Base-by-base conservation (phyloP, 2,329 filamentous ascomycete genomes). In the Teratosphaeria gauchensis region DNA sequence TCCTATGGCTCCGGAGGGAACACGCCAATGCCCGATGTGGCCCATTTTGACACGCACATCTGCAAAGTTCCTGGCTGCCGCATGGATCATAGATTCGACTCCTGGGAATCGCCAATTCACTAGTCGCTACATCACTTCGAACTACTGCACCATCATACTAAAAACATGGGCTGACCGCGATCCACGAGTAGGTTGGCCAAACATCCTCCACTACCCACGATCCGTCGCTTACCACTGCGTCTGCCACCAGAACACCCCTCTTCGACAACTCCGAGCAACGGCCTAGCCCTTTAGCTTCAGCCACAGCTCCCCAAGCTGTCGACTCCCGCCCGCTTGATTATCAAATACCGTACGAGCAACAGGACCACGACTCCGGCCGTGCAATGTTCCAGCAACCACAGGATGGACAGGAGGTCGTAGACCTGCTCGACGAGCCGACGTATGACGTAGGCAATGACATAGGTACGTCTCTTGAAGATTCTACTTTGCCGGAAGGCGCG, bases 391-490 rank as follows among this genome's bases (percentile, higher is more conserved):
- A 14, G 48, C 56, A 66, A 24, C 62, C 63, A n/a, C 53, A 57
- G 6, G 71, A 73, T 42, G 71, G 71, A 7, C 67, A 71, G 56
- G 70, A 66, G 3, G 71, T 73, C 12, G 68, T 72, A 14, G 63
- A 70, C 61, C 61, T 72, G 42, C 62, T 73, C 12, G 68, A 68
- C 48, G 58, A 64, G 53, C 62, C 64, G 3, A 57, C 54, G 14
- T 14, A n/a, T 28, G 58, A 21, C 14, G 42, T 30, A 7, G 58
- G 55, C 16, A 57, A 64, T 24, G 62, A 64, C 31, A 57, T 64
- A 59, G 58, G 60, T 62, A 62, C 61, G 62, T 61, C 56, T 52
- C 19, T 53, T 6, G 52, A 28, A n/a, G 32, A n/a, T 48, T 21
- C 53, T 31, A 19, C 51, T 24, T 53, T 48, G 33, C 19, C 35